Percentiles rank a stretch among this genome's conserved stretches.
Evolutionary conservation across 2,329 filamentous ascomycete species (phyloP).

Genomic region (Huntiella savannae): DNA sequence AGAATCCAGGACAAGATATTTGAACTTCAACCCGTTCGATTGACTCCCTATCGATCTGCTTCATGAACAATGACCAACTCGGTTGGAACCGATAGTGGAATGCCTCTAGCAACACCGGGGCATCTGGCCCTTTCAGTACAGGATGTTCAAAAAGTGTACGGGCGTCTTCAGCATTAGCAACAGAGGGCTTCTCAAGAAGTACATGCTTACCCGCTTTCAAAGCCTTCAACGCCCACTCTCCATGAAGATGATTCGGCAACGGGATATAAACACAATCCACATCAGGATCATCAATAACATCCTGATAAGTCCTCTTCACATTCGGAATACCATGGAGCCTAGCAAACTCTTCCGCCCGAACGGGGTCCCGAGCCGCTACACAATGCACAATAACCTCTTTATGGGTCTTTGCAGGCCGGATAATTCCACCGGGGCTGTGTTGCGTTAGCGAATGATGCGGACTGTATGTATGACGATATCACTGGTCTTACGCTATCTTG

Average conservation of each 20-base stretch:
- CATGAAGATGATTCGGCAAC: constrained; percentile 24
- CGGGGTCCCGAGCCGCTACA: constrained; percentile 30
- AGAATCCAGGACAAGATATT: constrained; percentile 17
- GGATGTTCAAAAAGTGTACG: constrained; percentile 23
- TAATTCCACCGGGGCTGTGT: constrained; percentile 22
- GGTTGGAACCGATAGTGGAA: constrained; percentile 34
- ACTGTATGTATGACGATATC: too few species aligned
- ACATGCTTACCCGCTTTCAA: constrained; percentile 32
- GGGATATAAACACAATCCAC: constrained; percentile 31
- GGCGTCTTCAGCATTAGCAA: constrained; percentile 20
- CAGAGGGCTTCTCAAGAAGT: constrained; percentile 7
- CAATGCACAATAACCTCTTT: constrained; percentile 32
- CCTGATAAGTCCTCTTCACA: constrained; percentile 30
- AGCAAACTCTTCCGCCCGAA: constrained; percentile 29
- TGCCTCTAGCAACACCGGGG: constrained; percentile 32
- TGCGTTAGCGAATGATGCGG: too few species aligned
- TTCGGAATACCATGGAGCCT: constrained; percentile 31
- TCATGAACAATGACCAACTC: constrained; percentile 17
- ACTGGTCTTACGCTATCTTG: constrained; percentile 15
- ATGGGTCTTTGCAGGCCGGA: constrained; percentile 31
- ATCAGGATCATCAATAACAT: constrained; percentile 18
- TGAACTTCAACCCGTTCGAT: constrained; percentile 19
- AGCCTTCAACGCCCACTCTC: constrained; percentile 27
- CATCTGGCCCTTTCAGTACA: constrained; percentile 16
- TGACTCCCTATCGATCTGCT: constrained; percentile 21